Conservation (phyloP, 75 land plant species). For the Cunninghamia lanceolata region DNA sequence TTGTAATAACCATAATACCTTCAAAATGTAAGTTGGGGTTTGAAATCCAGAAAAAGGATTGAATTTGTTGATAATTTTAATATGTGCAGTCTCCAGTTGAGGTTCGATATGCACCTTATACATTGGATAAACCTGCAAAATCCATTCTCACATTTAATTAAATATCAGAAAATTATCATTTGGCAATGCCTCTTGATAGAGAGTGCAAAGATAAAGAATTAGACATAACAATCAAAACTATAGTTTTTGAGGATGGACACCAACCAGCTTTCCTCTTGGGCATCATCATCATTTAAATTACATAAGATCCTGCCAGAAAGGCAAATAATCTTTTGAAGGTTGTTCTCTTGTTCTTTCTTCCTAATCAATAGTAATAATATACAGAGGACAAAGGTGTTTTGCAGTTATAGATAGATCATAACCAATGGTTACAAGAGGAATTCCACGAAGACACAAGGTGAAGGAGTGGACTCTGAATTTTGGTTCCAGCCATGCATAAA, state of each 20-base stretch:
- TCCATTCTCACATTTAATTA: not conserved
- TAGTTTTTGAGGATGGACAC: not conserved
- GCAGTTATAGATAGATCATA: not conserved
- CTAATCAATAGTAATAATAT: not conserved
- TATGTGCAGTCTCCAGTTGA: constrained; percentile 37
- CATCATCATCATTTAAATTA: not conserved
- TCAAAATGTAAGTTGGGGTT: constrained; percentile 34
- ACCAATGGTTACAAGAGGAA: not conserved
- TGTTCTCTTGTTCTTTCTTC: not conserved
- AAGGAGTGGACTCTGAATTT: not conserved
- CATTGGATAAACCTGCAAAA: constrained; percentile 42
- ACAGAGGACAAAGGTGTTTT: not conserved
- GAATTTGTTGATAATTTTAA: constrained; percentile 40
- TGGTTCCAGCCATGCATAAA: not conserved
- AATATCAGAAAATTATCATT: not conserved
- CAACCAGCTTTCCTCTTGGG: not conserved
- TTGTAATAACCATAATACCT: constrained; percentile 15
- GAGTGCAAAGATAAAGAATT: not conserved
- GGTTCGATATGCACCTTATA: constrained; percentile 43
- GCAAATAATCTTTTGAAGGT: not conserved
- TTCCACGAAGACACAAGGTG: not conserved
- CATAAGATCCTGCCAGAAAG: not conserved
- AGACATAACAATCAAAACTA: not conserved
- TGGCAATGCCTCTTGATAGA: not conserved
- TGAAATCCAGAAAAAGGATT: constrained; percentile 48